Evolutionary conservation across 805 yeast species (phyloP), one percentile per base, ranked within the genome.

Genomic region (Candida odintsovae): DNA sequence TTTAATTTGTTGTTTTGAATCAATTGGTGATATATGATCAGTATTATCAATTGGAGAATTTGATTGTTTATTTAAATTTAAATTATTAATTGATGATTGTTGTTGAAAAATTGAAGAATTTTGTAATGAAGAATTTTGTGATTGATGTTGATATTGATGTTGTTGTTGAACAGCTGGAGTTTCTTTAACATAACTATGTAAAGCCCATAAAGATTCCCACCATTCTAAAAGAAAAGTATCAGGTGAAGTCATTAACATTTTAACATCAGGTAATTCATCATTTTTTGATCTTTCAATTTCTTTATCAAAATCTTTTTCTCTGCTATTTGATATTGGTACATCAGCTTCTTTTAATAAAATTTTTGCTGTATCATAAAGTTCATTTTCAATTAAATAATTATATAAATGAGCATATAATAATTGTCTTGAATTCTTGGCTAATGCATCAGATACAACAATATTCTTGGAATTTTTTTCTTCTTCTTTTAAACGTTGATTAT

Each of bases 141-240:
- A 3, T 23, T 29, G 40, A 23, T 35, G 48, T 23, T 45, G 50
- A 26, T 39, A 46, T 35, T 47, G 54, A 25, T 51, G 50, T 7
- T 49, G 51, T 16, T 42, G 69, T 37, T 35, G 59, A 51, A 45
- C 56, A 57, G 54, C 41, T 10, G 67, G 65, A 1, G 66, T 58
- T 5, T 58, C 58, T 44, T 70, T 68, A 6, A 77, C 69, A 43
- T 68, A 71, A 10, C 72, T 65, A 51, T 76, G 78, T n/a, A 74
- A 47, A 15, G 75, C 65, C 75, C 78, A 73, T 13, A 78, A 54
- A 10, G 72, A 61, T 43, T 71, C 69, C 80, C 82, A 78, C 83
- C 83, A 78, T 51, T 78, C 82, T 41, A 73, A 58, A 13, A 78
- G 57, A 49, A 76, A 76, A 0, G 79, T 69, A 19, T 75, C 77